Conservation (phyloP, 2,329 filamentous ascomycete genomes). For the Dothistroma pini region DNA sequence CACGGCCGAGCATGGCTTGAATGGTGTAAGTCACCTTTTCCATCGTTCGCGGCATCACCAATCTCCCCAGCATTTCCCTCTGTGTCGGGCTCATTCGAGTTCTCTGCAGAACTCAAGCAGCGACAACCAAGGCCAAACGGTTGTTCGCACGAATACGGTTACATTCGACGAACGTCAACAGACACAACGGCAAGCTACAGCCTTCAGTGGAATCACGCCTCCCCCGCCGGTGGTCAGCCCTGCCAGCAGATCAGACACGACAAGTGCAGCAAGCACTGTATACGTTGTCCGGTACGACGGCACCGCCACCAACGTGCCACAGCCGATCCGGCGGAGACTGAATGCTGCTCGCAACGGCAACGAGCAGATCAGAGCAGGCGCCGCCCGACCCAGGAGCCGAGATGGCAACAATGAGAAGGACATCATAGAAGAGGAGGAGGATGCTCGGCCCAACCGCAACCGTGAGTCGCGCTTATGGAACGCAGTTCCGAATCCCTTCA, state of each 20-base stretch:
- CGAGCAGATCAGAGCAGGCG: conserved; percentile 8
- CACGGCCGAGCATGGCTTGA: conserved; percentile 28
- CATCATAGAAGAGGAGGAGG: conserved; percentile 27
- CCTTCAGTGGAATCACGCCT: conserved; percentile 35
- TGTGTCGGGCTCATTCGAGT: conserved; percentile 32
- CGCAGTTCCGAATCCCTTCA: conserved; percentile 55
- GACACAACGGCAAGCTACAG: conserved; percentile 1
- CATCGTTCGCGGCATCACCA: conserved; percentile 22
- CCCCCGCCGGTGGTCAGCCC: conserved; percentile 52
- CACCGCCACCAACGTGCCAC: conserved; percentile 48
- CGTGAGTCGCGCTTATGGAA: conserved; percentile 44
- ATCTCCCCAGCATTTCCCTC: conserved; percentile 31
- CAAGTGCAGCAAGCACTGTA: conserved; percentile 60
- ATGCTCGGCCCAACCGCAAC: conserved; percentile 28
- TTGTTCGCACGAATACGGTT: neutral
- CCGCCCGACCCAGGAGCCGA: conserved; percentile 5
- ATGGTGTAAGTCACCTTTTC: conserved; percentile 27
- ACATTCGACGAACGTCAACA: conserved; percentile 5
- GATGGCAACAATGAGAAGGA: conserved; percentile 23
- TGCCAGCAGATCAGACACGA: conserved; percentile 58
- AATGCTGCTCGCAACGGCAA: conserved; percentile 19
- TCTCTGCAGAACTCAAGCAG: conserved; percentile 18
- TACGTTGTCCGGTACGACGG: conserved; percentile 60
- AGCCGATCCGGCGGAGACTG: conserved; percentile 31
- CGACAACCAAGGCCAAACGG: conserved; percentile 6